Evolutionary conservation across 345 rosid species (phyloP).

Genomic region (Sonneratia alba): DNA sequence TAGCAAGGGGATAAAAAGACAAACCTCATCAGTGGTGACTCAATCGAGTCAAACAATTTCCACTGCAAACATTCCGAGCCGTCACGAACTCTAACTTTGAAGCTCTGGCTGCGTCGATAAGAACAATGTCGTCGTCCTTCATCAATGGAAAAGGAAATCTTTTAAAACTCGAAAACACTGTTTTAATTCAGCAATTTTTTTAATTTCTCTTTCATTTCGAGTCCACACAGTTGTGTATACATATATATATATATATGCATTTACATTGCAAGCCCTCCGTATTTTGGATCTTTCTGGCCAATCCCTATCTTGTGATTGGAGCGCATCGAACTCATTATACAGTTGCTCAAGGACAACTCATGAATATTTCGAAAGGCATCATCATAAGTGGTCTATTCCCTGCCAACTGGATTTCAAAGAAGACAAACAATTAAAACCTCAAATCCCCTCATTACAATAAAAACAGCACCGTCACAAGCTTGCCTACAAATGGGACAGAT

Average conservation of each 20-base stretch:
- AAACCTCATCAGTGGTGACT: neutral
- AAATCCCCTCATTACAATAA: neutral
- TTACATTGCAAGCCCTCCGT: too few species aligned
- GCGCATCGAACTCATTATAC: neutral
- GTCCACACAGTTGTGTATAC: too few species aligned
- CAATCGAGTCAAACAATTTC: neutral
- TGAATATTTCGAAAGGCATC: neutral
- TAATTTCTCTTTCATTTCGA: too few species aligned
- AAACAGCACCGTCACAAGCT: neutral
- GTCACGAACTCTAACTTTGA: neutral
- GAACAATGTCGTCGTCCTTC: neutral
- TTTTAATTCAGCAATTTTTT: too few species aligned
- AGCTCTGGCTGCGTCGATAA: neutral
- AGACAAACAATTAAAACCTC: neutral
- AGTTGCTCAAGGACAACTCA: neutral
- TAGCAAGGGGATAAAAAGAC: neutral
- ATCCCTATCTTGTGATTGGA: too few species aligned
- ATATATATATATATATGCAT: too few species aligned
- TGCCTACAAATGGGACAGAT: too few species aligned
- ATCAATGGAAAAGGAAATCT: neutral
- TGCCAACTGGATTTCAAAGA: neutral
- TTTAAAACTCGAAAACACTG: neutral
- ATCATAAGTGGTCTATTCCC: neutral
- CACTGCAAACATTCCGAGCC: neutral
- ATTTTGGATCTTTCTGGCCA: too few species aligned